Evolutionary conservation across 768 basidiomycete species (phyloP).

Genomic region (Amanita muscaria): DNA sequence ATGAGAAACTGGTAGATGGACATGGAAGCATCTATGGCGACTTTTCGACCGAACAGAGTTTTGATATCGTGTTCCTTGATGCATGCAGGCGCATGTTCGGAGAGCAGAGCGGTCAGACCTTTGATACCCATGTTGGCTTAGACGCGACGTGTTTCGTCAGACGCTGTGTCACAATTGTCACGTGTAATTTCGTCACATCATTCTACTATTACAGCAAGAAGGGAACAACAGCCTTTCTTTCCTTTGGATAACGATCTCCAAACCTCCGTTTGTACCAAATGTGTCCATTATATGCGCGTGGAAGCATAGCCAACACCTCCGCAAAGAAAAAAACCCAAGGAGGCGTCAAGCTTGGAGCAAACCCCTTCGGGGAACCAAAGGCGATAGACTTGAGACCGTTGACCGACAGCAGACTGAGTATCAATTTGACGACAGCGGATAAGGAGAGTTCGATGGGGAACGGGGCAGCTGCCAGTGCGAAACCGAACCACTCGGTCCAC

Average conservation of each 20-base stretch:
- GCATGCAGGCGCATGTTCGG: constrained; percentile 81
- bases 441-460: constrained; percentile 23
- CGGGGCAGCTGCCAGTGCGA: constrained; percentile 66
- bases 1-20: constrained; percentile 97
- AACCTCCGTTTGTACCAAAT: constrained; percentile 79
- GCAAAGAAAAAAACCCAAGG: constrained; percentile 74
- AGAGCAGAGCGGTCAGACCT: constrained; percentile 83
- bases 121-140: constrained; percentile 75
- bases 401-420: neutral
- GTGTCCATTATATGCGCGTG: constrained; percentile 76
- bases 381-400: constrained; percentile 2
- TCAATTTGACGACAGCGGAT: neutral
- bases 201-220: constrained; percentile 45
- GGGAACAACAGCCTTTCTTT: constrained; percentile 75
- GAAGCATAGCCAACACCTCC: constrained; percentile 73
- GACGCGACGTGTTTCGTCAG: neutral
- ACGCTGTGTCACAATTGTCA: neutral
- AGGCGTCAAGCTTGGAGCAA: constrained; percentile 44
- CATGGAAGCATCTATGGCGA: constrained; percentile 98
- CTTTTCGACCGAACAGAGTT: constrained; percentile 95
- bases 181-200: too few relatives aligned
- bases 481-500: constrained; percentile 92
- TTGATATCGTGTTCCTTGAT: constrained; percentile 94
- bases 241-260: constrained; percentile 63
- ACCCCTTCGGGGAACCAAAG: constrained; percentile 22